Conservation (phyloP, 257 asterid genomes). For the Schizonepeta tenuifolia region DNA sequence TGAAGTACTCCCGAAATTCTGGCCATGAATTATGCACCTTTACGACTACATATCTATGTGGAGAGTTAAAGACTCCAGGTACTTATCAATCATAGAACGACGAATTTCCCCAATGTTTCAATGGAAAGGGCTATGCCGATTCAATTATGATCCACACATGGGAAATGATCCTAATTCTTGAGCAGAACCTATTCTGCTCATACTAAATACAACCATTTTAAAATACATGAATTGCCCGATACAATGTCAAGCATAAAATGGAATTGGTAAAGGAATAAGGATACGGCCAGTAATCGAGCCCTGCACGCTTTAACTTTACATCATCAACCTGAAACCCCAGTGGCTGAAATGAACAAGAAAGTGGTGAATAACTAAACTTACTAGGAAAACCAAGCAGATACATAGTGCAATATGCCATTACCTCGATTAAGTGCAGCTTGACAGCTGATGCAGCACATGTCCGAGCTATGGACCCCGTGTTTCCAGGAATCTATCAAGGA, state of each 20-base stretch:
- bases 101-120: neutral
- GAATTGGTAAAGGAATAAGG: slow-evolving; percentile 56
- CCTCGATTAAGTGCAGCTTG: slow-evolving; percentile 90
- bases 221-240: neutral
- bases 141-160: neutral
- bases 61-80: slow-evolving; percentile 49
- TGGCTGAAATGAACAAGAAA: slow-evolving; percentile 62
- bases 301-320: slow-evolving; percentile 88
- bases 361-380: slow-evolving; percentile 18
- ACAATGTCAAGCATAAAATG: neutral
- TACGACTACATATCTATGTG: slow-evolving; percentile 78
- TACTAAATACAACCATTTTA: neutral
- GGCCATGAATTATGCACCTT: slow-evolving; percentile 88
- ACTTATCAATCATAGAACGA: neutral
- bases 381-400: slow-evolving; percentile 23
- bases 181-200: slow-evolving; percentile 2
- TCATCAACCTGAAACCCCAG: slow-evolving; percentile 87
- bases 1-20: slow-evolving; percentile 81
- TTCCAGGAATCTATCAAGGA: slow-evolving; percentile 86
- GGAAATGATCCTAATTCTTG: neutral
- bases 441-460: slow-evolving; percentile 97
- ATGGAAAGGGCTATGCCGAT: neutral
- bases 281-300: slow-evolving; percentile 99
- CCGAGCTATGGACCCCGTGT: slow-evolving; percentile 94
- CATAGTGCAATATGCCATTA: slow-evolving; percentile 25